phyloP scores from a whole-genome alignment of 495 filamentous ascomycete species.

The Podospora pseudocomata region DNA sequence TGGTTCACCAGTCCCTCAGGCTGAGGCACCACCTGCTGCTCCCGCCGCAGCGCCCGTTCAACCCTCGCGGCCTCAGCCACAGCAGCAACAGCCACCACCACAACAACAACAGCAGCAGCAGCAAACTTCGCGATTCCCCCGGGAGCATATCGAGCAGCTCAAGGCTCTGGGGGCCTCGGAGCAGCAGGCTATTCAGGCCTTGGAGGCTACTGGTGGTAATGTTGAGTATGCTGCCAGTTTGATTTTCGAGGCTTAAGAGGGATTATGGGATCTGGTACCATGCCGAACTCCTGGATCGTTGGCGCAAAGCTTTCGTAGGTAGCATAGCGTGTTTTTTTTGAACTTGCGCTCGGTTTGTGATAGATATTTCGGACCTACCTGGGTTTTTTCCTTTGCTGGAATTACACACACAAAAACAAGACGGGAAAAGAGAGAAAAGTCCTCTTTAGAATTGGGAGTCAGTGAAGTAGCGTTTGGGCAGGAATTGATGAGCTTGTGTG shows the following conservation, averaged over 20 bases:
- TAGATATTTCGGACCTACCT: neutral
- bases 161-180: slow-evolving; percentile 75
- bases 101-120: slow-evolving; percentile 16
- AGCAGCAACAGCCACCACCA: slow-evolving; percentile 18
- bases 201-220: slow-evolving; percentile 80
- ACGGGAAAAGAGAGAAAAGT: neutral
- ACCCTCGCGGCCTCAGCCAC: slow-evolving; percentile 27
- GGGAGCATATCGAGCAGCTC: slow-evolving; percentile 65
- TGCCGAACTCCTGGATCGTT: neutral
- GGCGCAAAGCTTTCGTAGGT: neutral
- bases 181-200: slow-evolving; percentile 70
- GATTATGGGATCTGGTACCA: neutral
- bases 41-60: slow-evolving; percentile 21
- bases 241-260: slow-evolving; percentile 54
- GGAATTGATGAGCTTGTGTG: neutral
- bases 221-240: slow-evolving; percentile 82
- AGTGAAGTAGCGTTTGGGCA: neutral
- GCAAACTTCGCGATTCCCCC: slow-evolving; percentile 44
- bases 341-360: neutral
- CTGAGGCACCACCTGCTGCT: slow-evolving; percentile 31
- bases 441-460: neutral
- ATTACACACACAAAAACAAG: neutral
- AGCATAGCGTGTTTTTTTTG: neutral
- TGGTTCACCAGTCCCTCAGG: slow-evolving; percentile 12
- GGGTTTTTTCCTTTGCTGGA: neutral